Evolutionary conservation across 2,329 filamentous ascomycete genomes (phyloP).

Genomic region (Paraphoma sp.): DNA sequence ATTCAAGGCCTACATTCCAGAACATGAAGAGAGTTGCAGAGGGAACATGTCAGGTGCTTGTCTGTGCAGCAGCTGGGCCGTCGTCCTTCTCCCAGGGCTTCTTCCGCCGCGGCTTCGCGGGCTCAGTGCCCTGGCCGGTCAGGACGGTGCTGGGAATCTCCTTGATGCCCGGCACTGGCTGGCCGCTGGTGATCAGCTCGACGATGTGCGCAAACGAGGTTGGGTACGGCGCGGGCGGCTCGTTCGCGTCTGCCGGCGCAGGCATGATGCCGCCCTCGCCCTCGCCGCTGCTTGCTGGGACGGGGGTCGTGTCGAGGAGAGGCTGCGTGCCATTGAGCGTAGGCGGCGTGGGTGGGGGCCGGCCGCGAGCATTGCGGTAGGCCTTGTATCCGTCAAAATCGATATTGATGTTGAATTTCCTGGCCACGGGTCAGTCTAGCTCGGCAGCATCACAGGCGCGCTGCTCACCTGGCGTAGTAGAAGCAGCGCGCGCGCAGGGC

Average conservation of each 20-base stretch:
- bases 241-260: slow-evolving; percentile 24
- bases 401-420: slow-evolving; percentile 58
- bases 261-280: slow-evolving; percentile 31
- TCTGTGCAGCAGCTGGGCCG: background rate
- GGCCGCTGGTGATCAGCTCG: slow-evolving; percentile 80
- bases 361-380: slow-evolving; percentile 59
- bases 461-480: slow-evolving; percentile 63
- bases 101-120: slow-evolving; percentile 60
- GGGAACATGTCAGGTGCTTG: too few species aligned
- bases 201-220: slow-evolving; percentile 85
- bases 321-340: slow-evolving; percentile 22
- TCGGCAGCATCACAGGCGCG: too few species aligned
- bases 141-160: slow-evolving; percentile 84
- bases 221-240: slow-evolving; percentile 72
- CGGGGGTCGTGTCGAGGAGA: slow-evolving; percentile 6
- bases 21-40: too few species aligned
- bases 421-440: slow-evolving; percentile 17
- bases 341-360: slow-evolving; percentile 24
- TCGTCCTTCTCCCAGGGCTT: slow-evolving; percentile 82
- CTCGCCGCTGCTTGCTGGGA: slow-evolving; percentile 11
- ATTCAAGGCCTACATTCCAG: background rate
- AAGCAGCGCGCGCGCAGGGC: slow-evolving; percentile 65
- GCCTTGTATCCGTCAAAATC: slow-evolving; percentile 72
- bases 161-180: slow-evolving; percentile 84
- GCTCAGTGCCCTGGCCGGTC: slow-evolving; percentile 68